These are phyloP conservation scores for Williopsis jadinii DNA, from an alignment of 1,139 yeast species.

Conservation along the genomic window DNA sequence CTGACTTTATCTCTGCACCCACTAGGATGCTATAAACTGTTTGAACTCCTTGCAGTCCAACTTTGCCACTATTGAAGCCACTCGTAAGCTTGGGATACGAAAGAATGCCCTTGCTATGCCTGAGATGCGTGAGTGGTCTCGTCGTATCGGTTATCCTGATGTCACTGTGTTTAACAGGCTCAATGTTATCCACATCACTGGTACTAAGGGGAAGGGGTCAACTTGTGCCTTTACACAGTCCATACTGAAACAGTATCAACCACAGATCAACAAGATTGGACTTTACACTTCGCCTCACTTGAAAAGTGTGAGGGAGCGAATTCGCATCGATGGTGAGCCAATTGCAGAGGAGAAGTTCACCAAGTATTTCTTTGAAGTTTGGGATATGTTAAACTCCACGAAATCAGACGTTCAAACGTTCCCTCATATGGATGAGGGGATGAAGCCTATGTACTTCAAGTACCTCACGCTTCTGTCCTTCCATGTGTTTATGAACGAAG, in stretches of 20 bases:
- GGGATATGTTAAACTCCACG: slow-evolving; percentile 70
- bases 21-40: slow-evolving; percentile 68
- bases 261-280: slow-evolving; percentile 53
- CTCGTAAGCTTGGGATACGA: slow-evolving; percentile 62
- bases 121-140: slow-evolving; percentile 88
- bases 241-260: slow-evolving; percentile 57
- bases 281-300: slow-evolving; percentile 94
- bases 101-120: slow-evolving; percentile 68
- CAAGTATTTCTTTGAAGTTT: slow-evolving; percentile 85
- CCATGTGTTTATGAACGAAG: slow-evolving; percentile 82
- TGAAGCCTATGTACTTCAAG: slow-evolving; percentile 91
- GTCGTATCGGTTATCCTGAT: slow-evolving; percentile 70
- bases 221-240: slow-evolving; percentile 93
- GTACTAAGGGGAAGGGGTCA: slow-evolving; percentile 98
- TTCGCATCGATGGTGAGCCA: slow-evolving; percentile 82
- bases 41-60: slow-evolving; percentile 87
- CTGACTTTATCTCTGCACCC: too few species aligned
- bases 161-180: slow-evolving; percentile 61
- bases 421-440: slow-evolving; percentile 66
- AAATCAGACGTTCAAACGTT: slow-evolving; percentile 48
- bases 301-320: slow-evolving; percentile 87
- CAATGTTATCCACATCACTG: slow-evolving; percentile 87
- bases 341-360: slow-evolving; percentile 75
- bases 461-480: slow-evolving; percentile 83
- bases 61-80: slow-evolving; percentile 82